A percentile compares a stretch with the other conserved stretches of the same genome.
These are phyloP conservation scores for Trametes sp. DNA, from an alignment of 1,284 basidiomycete genomes.

Conservation along the genomic window DNA sequence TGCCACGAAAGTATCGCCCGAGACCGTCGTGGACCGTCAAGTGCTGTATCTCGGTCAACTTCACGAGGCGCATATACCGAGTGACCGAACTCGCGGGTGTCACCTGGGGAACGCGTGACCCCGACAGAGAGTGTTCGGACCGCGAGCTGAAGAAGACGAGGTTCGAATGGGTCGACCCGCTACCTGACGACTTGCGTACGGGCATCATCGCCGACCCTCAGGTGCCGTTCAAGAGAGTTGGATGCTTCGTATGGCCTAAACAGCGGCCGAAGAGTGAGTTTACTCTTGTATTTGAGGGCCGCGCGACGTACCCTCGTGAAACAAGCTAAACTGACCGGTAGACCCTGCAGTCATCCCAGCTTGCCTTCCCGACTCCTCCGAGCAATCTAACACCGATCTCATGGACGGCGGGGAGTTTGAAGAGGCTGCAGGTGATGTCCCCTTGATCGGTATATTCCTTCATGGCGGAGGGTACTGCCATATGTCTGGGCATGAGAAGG, in stretches of 20 bases:
- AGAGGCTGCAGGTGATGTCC: slow-evolving; percentile 34
- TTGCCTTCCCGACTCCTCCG: slow-evolving; percentile 6
- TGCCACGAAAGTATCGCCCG: slow-evolving; percentile 53
- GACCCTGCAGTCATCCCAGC: slow-evolving; percentile 18
- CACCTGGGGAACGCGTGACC: slow-evolving; percentile 57
- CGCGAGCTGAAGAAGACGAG: slow-evolving; percentile 50
- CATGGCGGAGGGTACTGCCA: slow-evolving; percentile 64
- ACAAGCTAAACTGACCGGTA: neutral
- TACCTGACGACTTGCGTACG: slow-evolving; percentile 47
- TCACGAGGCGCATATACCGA: slow-evolving; percentile 57
- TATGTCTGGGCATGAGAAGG: slow-evolving; percentile 59
- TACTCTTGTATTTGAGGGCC: neutral
- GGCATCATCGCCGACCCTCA: slow-evolving; percentile 50
- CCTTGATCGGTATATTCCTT: slow-evolving; percentile 55
- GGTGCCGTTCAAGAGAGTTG: slow-evolving; percentile 52
- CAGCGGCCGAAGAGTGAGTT: slow-evolving; percentile 34
- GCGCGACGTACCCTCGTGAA: neutral
- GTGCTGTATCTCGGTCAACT: slow-evolving; percentile 58
- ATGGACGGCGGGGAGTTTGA: slow-evolving; percentile 33
- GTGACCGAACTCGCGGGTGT: slow-evolving; percentile 62
- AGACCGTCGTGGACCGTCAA: slow-evolving; percentile 55
- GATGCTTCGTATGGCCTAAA: slow-evolving; percentile 57
- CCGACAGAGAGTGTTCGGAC: slow-evolving; percentile 43
- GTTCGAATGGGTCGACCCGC: slow-evolving; percentile 56
- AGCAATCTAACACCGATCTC: slow-evolving; percentile 14